Evolutionary conservation across 441 rosid genomes (phyloP), one percentile per base, ranked within the genome.

Genomic region (Eutrema salsugineum): DNA sequence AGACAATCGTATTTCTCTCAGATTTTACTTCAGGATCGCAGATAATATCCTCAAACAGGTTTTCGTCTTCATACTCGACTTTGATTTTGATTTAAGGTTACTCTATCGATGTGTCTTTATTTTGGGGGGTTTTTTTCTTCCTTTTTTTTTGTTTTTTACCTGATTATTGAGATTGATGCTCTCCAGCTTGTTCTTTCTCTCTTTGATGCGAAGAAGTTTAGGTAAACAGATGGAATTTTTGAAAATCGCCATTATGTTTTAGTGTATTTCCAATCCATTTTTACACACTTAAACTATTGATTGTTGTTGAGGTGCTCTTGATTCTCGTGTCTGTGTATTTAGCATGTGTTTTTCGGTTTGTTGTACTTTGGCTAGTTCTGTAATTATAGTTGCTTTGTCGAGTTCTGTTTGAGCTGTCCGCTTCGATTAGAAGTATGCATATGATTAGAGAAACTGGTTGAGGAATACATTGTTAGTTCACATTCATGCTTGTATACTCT

Each of bases 31-130:
- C 71, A 88, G 99, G 66, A 92, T 94, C 82, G 96, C 97, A 5
- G 91, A 91, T 71, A 94, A 89, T 40, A 83, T 94, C 78, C 96
- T 91, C 78, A 91, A 80, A 80, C 97, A 94, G 97, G 99, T 94
- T 38, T 24, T 66, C 11, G 0, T 22, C 28, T 56, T 30, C 74
- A 10, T 57, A 35, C 50, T 77, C 43, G 56, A 63, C 48, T 64
- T 58, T 63, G 61, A 15, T 74, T 68, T 59, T 75, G 27, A 30
- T 58, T 42, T 3, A n/a, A 35, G 43, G 12, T 43, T 65, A 48
- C 48, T 63, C 16, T 30, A 9, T 20, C 22, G 40, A 53, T 19
- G 4, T 44, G 1, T 28, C 28, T 63, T 49, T 24, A 15, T 63
- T 64, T 53, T 3, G 10, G 16, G 38, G 20, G 5, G 20, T 36